Evolutionary conservation across 345 rosid species (phyloP), one percentile per base, ranked within the genome.

Genomic region (Odontarrhena argentea): DNA sequence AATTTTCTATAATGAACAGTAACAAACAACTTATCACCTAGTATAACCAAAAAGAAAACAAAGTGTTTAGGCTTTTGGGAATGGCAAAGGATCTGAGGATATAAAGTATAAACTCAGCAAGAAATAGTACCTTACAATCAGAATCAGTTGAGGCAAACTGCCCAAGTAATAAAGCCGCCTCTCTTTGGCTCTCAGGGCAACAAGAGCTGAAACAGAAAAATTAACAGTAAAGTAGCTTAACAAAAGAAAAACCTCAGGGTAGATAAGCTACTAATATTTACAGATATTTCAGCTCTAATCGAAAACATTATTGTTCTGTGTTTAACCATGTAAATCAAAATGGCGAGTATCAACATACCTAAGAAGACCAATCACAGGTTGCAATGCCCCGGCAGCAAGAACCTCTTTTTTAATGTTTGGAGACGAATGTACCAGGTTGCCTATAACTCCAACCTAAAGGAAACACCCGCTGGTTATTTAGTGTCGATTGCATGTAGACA

Each of bases 81-180:
- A 73, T 52, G 36, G 61, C 48, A 13, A n/a, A 35, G 45, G 34
- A 46, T 3, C 8, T 41, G 52, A 30, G 4, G 61, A 65, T 24
- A 50, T 15, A 57, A 65, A 14, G 57, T 24, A 50, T 15, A 57
- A 65, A 14, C 49, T 54, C 3, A 15, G 42, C 50, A 46, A 36
- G 58, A 65, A 41, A 70, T 13, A 24, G 50, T 60, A 94, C 99
- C 97, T 94, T 94, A 82, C 96, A 88, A 81, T 94, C 99, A 59
- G 99, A 88, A 81, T 94, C 99, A 18, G 95, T 86, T 53, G 97
- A 96, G 60, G 97, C 99, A 82, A 94, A 94, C 69, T 94, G 99
- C 66, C 99, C 99, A 51, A 94, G 95, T 75, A 94, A 83, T 57
- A 94, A 81, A 75, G 99, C 99, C 6, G 99, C 99, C 81, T 94